Conservation (phyloP, 768 basidiomycete species). For the Candolleomyces eurysporus region DNA sequence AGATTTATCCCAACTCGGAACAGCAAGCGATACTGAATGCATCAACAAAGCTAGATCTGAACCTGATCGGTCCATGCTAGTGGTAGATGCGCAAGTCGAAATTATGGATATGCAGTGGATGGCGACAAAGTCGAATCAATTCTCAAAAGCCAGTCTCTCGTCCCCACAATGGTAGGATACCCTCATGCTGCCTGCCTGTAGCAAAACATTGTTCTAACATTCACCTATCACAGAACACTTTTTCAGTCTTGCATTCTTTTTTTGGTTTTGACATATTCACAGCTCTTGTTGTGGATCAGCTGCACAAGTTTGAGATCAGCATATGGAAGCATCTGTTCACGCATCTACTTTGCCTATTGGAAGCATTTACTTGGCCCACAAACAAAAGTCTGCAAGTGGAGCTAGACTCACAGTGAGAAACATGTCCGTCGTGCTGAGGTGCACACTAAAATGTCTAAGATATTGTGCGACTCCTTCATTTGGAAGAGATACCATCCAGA, state of each 20-base stretch:
- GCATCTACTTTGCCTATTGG: constrained; percentile 32
- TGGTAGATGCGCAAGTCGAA: neutral
- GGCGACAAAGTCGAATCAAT: neutral
- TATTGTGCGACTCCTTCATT: constrained; percentile 15
- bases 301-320: constrained; percentile 39
- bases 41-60: neutral
- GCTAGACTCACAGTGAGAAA: constrained; percentile 23
- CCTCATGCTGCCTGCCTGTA: constrained; percentile 18
- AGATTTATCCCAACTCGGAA: constrained; percentile 21
- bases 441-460: too few species aligned
- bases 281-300: constrained; percentile 28
- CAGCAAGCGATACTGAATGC: neutral
- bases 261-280: constrained; percentile 18
- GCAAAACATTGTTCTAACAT: constrained; percentile 1
- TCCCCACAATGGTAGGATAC: neutral
- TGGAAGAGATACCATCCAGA: constrained; percentile 19
- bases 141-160: neutral
- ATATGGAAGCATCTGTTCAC: constrained; percentile 33
- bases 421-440: neutral
- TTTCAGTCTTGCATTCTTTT: constrained; percentile 3
- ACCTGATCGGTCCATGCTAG: neutral
- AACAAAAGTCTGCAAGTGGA: constrained; percentile 16
- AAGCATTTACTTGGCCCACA: constrained; percentile 5
- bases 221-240: constrained; percentile 30
- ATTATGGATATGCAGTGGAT: neutral